phyloP scores from a whole-genome alignment of 176 grass and related monocot genomes.

The Oryza officinalis region DNA sequence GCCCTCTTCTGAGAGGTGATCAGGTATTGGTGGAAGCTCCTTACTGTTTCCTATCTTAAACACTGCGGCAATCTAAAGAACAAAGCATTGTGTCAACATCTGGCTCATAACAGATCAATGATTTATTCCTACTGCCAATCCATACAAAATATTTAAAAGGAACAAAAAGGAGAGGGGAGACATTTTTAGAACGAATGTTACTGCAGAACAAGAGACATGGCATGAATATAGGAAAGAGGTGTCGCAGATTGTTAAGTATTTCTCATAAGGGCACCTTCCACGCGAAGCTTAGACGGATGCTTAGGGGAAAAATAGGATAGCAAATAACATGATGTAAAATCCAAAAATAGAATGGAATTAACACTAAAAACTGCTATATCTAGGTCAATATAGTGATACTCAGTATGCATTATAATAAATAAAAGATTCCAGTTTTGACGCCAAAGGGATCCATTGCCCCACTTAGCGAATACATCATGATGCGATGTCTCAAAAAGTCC shows the following conservation, averaged over 20 bases:
- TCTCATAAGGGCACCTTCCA: neutral
- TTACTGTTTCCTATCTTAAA: slow-evolving; percentile 99
- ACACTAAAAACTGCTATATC: slow-evolving; percentile 1
- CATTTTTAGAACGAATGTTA: neutral
- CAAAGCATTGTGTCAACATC: slow-evolving; percentile 9
- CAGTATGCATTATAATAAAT: neutral
- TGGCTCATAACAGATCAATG: slow-evolving; percentile 1
- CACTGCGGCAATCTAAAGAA: slow-evolving; percentile 86
- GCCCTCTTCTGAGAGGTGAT: slow-evolving; percentile 86
- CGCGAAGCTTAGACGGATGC: too few relatives aligned
- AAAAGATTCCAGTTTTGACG: neutral
- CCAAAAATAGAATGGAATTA: slow-evolving; percentile 12
- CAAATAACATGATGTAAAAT: slow-evolving; percentile 3
- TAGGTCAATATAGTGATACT: neutral
- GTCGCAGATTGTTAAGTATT: neutral
- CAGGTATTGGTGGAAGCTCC: slow-evolving; percentile 90
- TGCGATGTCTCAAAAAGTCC: neutral
- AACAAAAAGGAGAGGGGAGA: neutral
- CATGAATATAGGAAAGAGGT: slow-evolving; percentile 10
- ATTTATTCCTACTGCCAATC: neutral
- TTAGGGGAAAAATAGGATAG: neutral
- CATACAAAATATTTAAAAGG: neutral
- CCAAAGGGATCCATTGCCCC: neutral
- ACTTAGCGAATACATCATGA: neutral
- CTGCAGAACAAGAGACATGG: neutral